Percentiles rank a stretch among this genome's conserved stretches.
These are phyloP conservation scores for Alternaria triticina DNA, from an alignment of 2,329 filamentous ascomycete genomes.

Conservation along the genomic window DNA sequence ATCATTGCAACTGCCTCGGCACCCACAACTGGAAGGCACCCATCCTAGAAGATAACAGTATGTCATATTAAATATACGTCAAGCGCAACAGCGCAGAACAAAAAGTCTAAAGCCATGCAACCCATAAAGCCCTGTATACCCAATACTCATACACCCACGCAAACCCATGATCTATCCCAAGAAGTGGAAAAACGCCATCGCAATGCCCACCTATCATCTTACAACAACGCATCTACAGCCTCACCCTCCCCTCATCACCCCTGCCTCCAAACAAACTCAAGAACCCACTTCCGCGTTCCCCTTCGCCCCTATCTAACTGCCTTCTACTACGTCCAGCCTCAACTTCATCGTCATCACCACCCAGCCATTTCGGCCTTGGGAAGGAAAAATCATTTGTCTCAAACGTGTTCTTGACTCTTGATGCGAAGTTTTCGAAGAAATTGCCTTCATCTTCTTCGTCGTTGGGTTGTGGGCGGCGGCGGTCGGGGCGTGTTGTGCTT, in stretches of 20 bases:
- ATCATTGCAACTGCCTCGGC: not conserved
- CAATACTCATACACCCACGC: not conserved
- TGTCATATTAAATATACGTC: not conserved
- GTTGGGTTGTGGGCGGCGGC: slow-evolving; percentile 46
- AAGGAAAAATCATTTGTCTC: slow-evolving; percentile 66
- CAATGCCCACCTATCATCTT: not conserved
- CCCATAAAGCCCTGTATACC: not conserved
- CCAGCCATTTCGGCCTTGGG: slow-evolving; percentile 80
- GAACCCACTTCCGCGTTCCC: slow-evolving; percentile 26
- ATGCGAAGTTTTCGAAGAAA: slow-evolving; percentile 82
- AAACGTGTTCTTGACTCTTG: slow-evolving; percentile 89
- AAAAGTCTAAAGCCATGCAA: not conserved
- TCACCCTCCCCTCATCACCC: slow-evolving; percentile 41
- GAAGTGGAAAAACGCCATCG: not conserved
- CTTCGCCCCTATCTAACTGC: slow-evolving; percentile 7
- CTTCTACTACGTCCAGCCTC: slow-evolving; percentile 13
- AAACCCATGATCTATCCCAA: not conserved
- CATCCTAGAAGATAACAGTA: not conserved
- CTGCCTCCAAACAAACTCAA: slow-evolving; percentile 44
- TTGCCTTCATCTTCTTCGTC: slow-evolving; percentile 74
- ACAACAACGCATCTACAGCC: slow-evolving; percentile 25
- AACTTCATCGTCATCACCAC: slow-evolving; percentile 58
- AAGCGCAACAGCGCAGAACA: not conserved
- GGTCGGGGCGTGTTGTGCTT: slow-evolving; percentile 16
- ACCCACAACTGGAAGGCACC: not conserved